A percentile compares a stretch with the other conserved stretches of the same genome.
Conservation (phyloP, 78 protist species). For the Diacronema lutheri region DNA sequence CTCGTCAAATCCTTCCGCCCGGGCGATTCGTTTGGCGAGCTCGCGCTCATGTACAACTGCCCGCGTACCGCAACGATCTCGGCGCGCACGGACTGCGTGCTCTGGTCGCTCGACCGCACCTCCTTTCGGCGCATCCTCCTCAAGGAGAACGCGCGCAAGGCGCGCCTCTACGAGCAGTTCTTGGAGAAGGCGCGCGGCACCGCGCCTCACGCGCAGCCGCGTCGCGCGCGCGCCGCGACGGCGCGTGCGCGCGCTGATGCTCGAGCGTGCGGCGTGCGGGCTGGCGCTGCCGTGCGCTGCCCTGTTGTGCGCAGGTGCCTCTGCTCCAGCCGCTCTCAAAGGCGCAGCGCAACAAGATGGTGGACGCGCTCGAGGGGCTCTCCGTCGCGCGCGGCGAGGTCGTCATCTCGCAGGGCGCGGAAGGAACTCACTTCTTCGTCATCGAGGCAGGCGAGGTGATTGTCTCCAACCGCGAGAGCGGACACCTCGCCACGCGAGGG, state of each 20-base stretch:
- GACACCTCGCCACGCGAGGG: constrained; percentile 8
- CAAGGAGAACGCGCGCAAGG: constrained; percentile 8
- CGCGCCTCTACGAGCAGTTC: constrained; percentile 24
- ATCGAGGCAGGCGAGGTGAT: constrained; percentile 3
- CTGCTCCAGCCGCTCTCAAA: neutral
- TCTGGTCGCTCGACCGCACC: constrained; percentile 40
- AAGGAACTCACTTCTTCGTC: constrained; percentile 40
- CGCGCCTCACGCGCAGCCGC: too few relatives aligned
- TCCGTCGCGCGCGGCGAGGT: neutral
- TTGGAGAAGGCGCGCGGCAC: too few relatives aligned
- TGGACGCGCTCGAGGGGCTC: constrained; percentile 36
- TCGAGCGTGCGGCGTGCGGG: too few relatives aligned
- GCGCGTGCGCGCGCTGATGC: constrained; percentile 27
- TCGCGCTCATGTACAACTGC: constrained; percentile 68
- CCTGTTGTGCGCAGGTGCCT: neutral
- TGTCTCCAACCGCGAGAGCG: neutral
- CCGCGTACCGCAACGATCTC: constrained; percentile 65
- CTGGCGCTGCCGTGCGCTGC: neutral
- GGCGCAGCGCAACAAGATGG: constrained; percentile 20
- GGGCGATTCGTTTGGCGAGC: constrained; percentile 59
- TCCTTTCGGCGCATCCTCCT: constrained; percentile 18
- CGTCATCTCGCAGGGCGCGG: constrained; percentile 43
- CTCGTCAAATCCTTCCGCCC: neutral
- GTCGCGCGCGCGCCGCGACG: too few relatives aligned
- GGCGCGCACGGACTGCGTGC: neutral